Conservation (phyloP, 1,284 basidiomycete species). For the Moesziomyces globuligerus region DNA sequence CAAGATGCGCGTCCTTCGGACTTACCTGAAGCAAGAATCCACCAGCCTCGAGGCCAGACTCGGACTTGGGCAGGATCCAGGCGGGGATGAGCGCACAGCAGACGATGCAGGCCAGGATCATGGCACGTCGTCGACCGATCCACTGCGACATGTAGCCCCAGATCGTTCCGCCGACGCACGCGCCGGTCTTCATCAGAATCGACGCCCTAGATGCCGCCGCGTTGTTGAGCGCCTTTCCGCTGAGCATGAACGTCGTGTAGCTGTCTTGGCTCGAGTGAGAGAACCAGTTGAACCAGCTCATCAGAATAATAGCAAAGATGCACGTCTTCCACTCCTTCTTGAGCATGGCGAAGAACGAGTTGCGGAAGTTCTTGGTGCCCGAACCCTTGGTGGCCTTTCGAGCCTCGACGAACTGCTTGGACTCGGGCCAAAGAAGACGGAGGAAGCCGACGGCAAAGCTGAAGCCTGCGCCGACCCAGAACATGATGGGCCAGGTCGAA, state of each 20-base stretch:
- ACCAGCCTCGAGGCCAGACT: conserved; percentile 46
- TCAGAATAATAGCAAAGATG: conserved; percentile 33
- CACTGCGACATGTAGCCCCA: conserved; percentile 54
- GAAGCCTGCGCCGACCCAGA: conserved; percentile 56
- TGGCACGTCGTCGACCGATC: conserved; percentile 50
- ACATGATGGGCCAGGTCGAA: conserved; percentile 47
- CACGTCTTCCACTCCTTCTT: conserved; percentile 37
- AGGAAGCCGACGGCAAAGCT: conserved; percentile 37
- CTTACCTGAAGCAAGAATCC: conserved; percentile 53
- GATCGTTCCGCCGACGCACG: conserved; percentile 50
- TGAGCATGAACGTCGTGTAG: conserved; percentile 54
- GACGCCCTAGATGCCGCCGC: conserved; percentile 40
- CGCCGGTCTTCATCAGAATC: conserved; percentile 50
- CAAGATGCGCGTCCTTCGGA: neutral
- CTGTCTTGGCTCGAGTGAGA: conserved; percentile 35
- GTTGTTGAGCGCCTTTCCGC: conserved; percentile 42
- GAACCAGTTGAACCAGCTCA: conserved; percentile 49
- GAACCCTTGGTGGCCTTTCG: conserved; percentile 32
- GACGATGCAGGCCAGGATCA: conserved; percentile 35
- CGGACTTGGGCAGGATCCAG: conserved; percentile 52
- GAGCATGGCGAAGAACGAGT: conserved; percentile 21
- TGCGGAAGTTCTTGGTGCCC: conserved; percentile 41
- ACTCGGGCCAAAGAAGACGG: conserved; percentile 51
- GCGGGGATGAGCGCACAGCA: conserved; percentile 52
- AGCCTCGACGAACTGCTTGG: conserved; percentile 51